Base-by-base conservation (phyloP, 768 basidiomycete species). In the Leccinum barrowsii region DNA sequence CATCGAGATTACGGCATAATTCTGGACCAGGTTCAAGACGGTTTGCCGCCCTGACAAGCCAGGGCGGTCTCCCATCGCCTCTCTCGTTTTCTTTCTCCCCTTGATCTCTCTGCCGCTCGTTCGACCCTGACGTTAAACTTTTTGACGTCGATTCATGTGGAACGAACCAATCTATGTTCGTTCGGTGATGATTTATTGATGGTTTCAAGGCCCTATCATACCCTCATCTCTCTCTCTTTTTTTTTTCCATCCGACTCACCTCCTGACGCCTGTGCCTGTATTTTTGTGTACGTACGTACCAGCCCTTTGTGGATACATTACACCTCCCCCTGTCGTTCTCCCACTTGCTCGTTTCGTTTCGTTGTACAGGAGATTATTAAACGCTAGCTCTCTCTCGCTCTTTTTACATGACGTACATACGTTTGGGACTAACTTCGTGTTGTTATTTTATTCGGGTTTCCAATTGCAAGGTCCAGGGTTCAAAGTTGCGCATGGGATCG, bases 1-100 rank as follows among this genome's bases (percentile, higher is more conserved):
- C 32, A 74, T 74, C 28, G 73, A 73, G 32, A 61, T 73, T 1
- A 70, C 71, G 21, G 50, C 68, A 24, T 72, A 51, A 50, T 5
- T 5, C n/a, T 42, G 40, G 40, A 42, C 42, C 42, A 44, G n/a
- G 42, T 19, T 44, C 19, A 19, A 6, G 42, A 19, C 42, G 42
- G 42, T 44, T 44, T 5, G 42, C 42, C 2, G 42, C n/a, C 40
- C 40, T 44, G 42, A 44, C n/a, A 44, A 44, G 42, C 11, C 42
- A 44, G 42, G 42, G 42, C 42, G 5, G 42, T 40, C 40, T 40
- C 40, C 40, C 40, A n/a, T 40, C 40, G 40, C 17, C 8, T n/a
- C 35, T 37, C 37, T 11, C 10, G 10, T 19, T 44, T 19, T 19
- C 42, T 44, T 19, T 19, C 10, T 44, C 19, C 19, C 34, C 34